These are phyloP conservation scores for Rhizoclosmatium globosum DNA, from an alignment of 192 early-diverging fungal species.

Conservation along the genomic window DNA sequence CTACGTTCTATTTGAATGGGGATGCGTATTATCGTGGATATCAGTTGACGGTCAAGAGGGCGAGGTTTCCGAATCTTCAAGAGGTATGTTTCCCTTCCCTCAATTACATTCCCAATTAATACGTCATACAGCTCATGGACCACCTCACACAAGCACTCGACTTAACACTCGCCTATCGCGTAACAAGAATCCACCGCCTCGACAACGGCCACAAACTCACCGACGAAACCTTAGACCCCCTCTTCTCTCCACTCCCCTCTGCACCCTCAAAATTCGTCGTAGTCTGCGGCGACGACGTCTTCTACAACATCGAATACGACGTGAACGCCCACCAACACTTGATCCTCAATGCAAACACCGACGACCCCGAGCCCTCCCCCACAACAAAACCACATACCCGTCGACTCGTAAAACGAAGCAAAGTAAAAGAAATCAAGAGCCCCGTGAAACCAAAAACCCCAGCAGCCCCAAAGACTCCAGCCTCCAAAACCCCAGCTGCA, in stretches of 20 bases:
- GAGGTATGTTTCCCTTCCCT: conserved; percentile 40
- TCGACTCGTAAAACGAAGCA: no score
- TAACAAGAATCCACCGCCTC: conserved; percentile 48
- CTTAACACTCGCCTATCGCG: conserved; percentile 42
- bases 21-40: conserved; percentile 60
- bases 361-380: no score
- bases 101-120: background rate
- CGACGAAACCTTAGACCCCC: conserved; percentile 7
- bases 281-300: conserved; percentile 54
- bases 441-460: no score
- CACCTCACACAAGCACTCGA: conserved; percentile 53
- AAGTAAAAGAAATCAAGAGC: background rate
- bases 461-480: no score
- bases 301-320: conserved; percentile 54
- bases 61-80: conserved; percentile 48
- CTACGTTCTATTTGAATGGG: no score
- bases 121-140: conserved; percentile 59
- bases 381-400: no score
- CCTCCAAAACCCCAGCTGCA: no score
- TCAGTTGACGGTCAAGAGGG: conserved; percentile 48
- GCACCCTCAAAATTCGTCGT: conserved; percentile 49
- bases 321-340: conserved; percentile 39
- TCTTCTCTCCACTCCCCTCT: conserved; percentile 10
- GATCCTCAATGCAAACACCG: background rate
- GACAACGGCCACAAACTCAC: conserved; percentile 18